Conservation (phyloP, 805 yeast genomes). For the Candida caryicola region DNA sequence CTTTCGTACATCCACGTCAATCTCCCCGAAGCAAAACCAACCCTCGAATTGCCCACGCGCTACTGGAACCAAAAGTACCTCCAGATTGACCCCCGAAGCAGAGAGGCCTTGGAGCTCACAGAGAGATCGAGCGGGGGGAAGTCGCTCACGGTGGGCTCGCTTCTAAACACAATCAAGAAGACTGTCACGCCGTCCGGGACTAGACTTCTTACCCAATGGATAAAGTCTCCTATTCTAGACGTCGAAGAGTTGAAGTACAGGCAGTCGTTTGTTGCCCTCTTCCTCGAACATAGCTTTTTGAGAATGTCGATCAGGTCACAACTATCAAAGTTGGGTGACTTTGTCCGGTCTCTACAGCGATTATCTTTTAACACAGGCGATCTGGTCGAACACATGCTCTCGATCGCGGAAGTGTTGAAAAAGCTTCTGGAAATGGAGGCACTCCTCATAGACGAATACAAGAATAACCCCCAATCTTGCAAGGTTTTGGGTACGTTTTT, state of each 20-base stretch:
- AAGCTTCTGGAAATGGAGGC: conserved; percentile 17
- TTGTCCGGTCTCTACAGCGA: conserved; percentile 58
- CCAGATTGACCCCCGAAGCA: conserved; percentile 79
- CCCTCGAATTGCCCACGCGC: conserved; percentile 65
- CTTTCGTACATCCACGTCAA: conserved; percentile 70
- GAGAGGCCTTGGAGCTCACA: conserved; percentile 73
- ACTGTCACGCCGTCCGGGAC: conserved; percentile 84
- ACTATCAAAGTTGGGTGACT: conserved; percentile 51
- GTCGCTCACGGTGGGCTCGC: conserved; percentile 60
- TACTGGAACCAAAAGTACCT: conserved; percentile 51
- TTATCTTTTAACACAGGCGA: conserved; percentile 37
- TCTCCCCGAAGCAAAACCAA: conserved; percentile 63
- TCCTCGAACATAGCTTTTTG: conserved; percentile 22
- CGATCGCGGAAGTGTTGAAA: conserved; percentile 31
- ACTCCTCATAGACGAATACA: conserved; percentile 19
- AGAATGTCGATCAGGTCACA: conserved; percentile 25
- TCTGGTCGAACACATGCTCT: conserved; percentile 25
- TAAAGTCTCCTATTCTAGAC: conserved; percentile 73
- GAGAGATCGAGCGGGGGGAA: conserved; percentile 45
- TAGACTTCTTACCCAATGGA: conserved; percentile 75
- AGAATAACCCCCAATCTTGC: conserved; percentile 18
- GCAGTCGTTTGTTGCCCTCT: conserved; percentile 33
- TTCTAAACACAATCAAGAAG: conserved; percentile 63
- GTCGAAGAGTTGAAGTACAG: conserved; percentile 53
- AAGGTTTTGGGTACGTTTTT: conserved; percentile 22